Evolutionary conservation across 441 rosid genomes (phyloP).

Genomic region (Eruca vesicaria): DNA sequence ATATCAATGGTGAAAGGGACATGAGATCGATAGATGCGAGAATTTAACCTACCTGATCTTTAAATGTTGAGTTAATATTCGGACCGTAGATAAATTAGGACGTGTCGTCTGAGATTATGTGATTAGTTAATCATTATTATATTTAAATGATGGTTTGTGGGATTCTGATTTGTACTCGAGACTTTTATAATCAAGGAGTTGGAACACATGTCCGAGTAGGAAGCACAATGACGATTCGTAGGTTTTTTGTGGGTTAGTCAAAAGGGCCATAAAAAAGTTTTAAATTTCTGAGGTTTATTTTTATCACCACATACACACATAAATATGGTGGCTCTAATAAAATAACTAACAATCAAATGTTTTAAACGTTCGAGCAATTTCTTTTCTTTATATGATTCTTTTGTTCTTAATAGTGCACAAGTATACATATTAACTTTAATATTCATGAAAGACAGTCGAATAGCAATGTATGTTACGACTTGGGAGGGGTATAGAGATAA

Average conservation of each 20-base stretch:
- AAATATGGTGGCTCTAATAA: neutral
- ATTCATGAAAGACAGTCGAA: neutral
- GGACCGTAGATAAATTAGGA: slow-evolving; percentile 32
- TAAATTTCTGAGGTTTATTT: slow-evolving; percentile 2
- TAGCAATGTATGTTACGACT: neutral
- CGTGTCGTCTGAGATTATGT: slow-evolving; percentile 36
- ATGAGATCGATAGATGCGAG: slow-evolving; percentile 26
- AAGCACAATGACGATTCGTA: slow-evolving; percentile 37
- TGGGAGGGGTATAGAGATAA: neutral
- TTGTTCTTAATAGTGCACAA: neutral
- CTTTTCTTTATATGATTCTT: neutral
- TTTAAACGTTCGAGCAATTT: slow-evolving; percentile 17
- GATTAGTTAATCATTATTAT: slow-evolving; percentile 17
- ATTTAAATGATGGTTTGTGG: slow-evolving; percentile 24
- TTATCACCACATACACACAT: neutral
- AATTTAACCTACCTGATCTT: slow-evolving; percentile 35
- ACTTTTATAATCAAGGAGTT: slow-evolving; percentile 19
- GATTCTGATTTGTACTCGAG: slow-evolving; percentile 22
- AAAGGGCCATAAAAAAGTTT: neutral
- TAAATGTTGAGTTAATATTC: slow-evolving; percentile 16
- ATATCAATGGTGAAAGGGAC: slow-evolving; percentile 30
- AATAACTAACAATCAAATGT: slow-evolving; percentile 1
- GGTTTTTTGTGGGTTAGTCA: slow-evolving; percentile 32
- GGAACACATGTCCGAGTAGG: slow-evolving; percentile 30
- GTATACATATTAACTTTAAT: neutral